Evolutionary conservation across 768 basidiomycete genomes (phyloP).

Genomic region (Boletus vinaceobasis): DNA sequence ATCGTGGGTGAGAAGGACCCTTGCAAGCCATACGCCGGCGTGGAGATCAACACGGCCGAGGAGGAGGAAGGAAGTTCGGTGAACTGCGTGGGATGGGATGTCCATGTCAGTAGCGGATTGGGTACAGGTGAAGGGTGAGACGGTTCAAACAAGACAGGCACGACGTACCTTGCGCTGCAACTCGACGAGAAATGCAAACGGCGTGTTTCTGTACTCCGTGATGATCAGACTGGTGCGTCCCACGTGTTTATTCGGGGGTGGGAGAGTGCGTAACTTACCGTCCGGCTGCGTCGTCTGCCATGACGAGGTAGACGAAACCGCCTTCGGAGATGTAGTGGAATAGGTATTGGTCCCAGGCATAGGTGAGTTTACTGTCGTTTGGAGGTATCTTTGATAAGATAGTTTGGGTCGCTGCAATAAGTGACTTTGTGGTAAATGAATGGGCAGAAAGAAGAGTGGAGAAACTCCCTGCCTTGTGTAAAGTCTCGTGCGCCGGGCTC

Average conservation of each 20-base stretch:
- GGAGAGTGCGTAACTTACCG: conserved; percentile 47
- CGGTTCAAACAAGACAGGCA: not conserved
- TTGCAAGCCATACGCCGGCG: conserved; percentile 65
- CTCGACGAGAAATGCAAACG: conserved; percentile 89
- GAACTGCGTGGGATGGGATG: conserved; percentile 42
- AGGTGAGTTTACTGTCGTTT: conserved; percentile 76
- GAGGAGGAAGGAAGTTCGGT: conserved; percentile 61
- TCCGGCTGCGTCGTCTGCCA: conserved; percentile 92
- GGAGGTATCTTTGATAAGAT: conserved; percentile 96
- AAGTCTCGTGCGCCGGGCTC: conserved; percentile 74
- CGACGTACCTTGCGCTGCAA: conserved; percentile 68
- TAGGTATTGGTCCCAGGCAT: conserved; percentile 90
- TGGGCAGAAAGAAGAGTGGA: not conserved
- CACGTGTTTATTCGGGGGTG: not conserved
- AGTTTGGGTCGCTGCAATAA: conserved; percentile 65
- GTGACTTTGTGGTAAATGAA: not conserved
- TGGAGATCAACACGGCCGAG: conserved; percentile 41
- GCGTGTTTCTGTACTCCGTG: conserved; percentile 62
- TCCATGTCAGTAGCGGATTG: not conserved
- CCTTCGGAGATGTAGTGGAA: conserved; percentile 93
- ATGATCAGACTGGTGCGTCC: not conserved
- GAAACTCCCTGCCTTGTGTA: conserved; percentile 64
- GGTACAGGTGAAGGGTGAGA: too few species aligned
- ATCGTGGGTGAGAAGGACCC: conserved; percentile 68
- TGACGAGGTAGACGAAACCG: conserved; percentile 84